Evolutionary conservation across 2,329 filamentous ascomycete species (phyloP), one percentile per base, ranked within the genome.

Genomic region (Fusarium anthophilum): DNA sequence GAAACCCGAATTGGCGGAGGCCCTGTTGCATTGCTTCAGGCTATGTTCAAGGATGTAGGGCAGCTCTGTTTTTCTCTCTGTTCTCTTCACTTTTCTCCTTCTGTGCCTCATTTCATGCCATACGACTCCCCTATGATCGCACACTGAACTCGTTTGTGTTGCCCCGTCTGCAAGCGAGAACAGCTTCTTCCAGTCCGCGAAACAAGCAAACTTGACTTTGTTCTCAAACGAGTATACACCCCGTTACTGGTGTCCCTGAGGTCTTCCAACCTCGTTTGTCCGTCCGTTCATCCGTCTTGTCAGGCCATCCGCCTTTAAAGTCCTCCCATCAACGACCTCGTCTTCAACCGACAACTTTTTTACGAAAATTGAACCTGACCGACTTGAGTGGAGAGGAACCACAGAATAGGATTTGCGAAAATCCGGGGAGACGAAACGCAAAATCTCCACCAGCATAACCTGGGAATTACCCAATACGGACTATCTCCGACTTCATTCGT

Each of bases 391-490:
- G 60, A 51, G 39, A 57, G 20, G 48, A 44, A 13, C 63, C 55
- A 72, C 47, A 61, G 38, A 55, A 63, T 61, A 63, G 17, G 48
- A 61, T 57, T 73, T 38, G 28, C 48, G 24, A 64, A 54, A 72
- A 69, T 54, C 72, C 14, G 55, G 47, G 69, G 70, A 60, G 45
- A 38, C 30, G 24, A 30, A 54, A 65, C 41, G 35, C 39, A 39
- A 9, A 26, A 22, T 38, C 51, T 60, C 68, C 69, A 58, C 63
- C 32, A 54, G 30, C 28, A 17, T 9, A 10, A n/a, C n/a, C 9
- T 47, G 18, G 39, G 26, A 44, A 59, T 63, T 74, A 26, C 71
- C 59, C 17, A 69, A 74, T 60, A n/a, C n/a, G 59, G 72, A 35
- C 72, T 24, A 56, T 50, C 26, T n/a, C 38, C 15, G 22, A n/a